Evolutionary conservation across 2,329 filamentous ascomycete species (phyloP).

Genomic region (Colletotrichum higginsianum): DNA sequence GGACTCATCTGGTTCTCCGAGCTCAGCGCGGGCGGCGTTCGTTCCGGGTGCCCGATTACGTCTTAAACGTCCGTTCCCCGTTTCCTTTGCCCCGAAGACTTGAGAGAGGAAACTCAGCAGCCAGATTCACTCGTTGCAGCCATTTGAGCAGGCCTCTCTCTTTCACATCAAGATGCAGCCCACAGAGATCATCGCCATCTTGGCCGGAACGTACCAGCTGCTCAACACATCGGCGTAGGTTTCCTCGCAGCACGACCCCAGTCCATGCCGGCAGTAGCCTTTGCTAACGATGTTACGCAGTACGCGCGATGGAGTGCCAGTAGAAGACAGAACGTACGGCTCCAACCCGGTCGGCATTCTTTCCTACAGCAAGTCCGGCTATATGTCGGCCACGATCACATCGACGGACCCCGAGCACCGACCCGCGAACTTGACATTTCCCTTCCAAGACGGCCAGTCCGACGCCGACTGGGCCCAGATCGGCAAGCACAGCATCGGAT

Average conservation of each 20-base stretch:
- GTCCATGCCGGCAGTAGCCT: accelerated
- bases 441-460: conserved; percentile 43
- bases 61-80: not conserved
- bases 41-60: not conserved
- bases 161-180: conserved; percentile 33
- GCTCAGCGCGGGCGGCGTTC: conserved; percentile 6
- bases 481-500: conserved; percentile 47
- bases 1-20: not conserved
- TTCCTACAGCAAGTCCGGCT: conserved; percentile 47
- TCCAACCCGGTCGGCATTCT: conserved; percentile 46
- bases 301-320: conserved; percentile 39
- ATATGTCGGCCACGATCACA: conserved; percentile 49
- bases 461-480: conserved; percentile 49
- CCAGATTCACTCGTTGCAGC: not conserved
- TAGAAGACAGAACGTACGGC: conserved; percentile 44
- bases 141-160: not conserved
- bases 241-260: not conserved
- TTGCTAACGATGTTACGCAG: not conserved
- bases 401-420: conserved; percentile 47
- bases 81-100: not conserved
- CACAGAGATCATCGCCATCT: conserved; percentile 37
- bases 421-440: conserved; percentile 45
- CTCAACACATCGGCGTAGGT: conserved; percentile 42
- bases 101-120: not conserved
- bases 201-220: conserved; percentile 42